Evolutionary conservation across 805 yeast species (phyloP), one percentile per base, ranked within the genome.

Genomic region (Lachancea thermotolerans): DNA sequence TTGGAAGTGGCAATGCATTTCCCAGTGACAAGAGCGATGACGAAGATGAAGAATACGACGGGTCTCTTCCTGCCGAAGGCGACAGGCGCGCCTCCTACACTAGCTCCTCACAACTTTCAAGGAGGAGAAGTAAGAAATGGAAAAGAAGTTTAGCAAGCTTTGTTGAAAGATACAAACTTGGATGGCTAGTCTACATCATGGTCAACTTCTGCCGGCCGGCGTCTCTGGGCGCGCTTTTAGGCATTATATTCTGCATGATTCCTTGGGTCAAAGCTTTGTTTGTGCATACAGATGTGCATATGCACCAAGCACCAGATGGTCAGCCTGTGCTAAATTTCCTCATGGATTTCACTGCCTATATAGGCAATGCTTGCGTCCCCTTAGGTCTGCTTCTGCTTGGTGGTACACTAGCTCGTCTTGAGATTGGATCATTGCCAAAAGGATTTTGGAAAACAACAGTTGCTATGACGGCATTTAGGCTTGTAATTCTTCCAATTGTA

Each of bases 361-460:
- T 91, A 7, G 96, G 96, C 0, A 79, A 79, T 25, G 96, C 96
- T 0, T 79, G 85, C 41, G 95, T 91, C 30, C 98, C 97, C 1
- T 64, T 87, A 47, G 98, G 97, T 0, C 68, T 91, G 49, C 61
- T 87, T 37, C 58, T 91, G 47, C 64, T 91, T 27, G 98, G 98
- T 1, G 95, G 91, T 14, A 88, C 96, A 1, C 78, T 91, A 35
- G 85, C 96, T 1, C 69, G 96, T 39, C 71, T 91, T 42, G 68
- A 78, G 49, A 63, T 89, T 16, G 69, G 68, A 6, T 57, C 68
- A 4, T 66, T 89, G 54, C 87, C 90, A 1, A 57, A 63, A 9
- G 88, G 85, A 2, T 81, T 82, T 50, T 58, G 74, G 59, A 76
- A 78, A 54, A 76, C 86, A 0, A 79, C 87, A 0, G 53, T 80